These are phyloP conservation scores for Myxozyma monticola DNA, from an alignment of 805 yeast genomes.

Conservation along the genomic window DNA sequence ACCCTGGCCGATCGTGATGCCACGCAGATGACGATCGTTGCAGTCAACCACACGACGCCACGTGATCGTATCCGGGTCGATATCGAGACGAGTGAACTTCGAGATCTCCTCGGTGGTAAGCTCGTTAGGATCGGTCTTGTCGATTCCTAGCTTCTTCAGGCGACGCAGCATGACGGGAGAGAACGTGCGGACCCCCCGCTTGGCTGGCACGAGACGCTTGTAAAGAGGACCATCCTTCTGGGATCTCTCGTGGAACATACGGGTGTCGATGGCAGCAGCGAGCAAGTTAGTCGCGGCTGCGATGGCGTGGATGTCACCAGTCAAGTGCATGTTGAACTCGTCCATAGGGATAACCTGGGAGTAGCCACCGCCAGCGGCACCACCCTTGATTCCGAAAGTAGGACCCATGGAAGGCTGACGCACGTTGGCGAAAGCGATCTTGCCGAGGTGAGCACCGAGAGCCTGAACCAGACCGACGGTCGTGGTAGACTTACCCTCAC, in stretches of 20 bases:
- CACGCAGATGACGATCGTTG: conserved; percentile 88
- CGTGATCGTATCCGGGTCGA: conserved; percentile 86
- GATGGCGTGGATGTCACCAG: conserved; percentile 97
- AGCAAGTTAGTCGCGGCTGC: conserved; percentile 89
- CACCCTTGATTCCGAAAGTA: conserved; percentile 97
- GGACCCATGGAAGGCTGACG: conserved; percentile 99
- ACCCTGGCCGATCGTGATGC: conserved; percentile 85
- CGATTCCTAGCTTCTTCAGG: conserved; percentile 75
- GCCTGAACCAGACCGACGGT: conserved; percentile 98
- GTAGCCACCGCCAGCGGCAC: conserved; percentile 99
- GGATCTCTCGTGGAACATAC: conserved; percentile 92
- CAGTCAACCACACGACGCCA: conserved; percentile 93
- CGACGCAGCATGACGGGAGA: conserved; percentile 78
- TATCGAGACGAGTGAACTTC: conserved; percentile 77
- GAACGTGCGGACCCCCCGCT: conserved; percentile 76
- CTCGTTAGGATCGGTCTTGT: conserved; percentile 74
- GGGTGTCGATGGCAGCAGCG: conserved; percentile 95
- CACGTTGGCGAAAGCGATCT: conserved; percentile 86
- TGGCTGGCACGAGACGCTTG: conserved; percentile 81
- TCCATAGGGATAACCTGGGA: conserved; percentile 99
- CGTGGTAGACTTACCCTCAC: conserved; percentile 97
- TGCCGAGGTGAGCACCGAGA: conserved; percentile 81
- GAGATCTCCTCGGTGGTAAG: conserved; percentile 74
- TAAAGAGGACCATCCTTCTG: conserved; percentile 80
- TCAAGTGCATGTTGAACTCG: conserved; percentile 94